Evolutionary conservation across 1,139 yeast species (phyloP).

Genomic region (Scheffersomyces illinoinensis): DNA sequence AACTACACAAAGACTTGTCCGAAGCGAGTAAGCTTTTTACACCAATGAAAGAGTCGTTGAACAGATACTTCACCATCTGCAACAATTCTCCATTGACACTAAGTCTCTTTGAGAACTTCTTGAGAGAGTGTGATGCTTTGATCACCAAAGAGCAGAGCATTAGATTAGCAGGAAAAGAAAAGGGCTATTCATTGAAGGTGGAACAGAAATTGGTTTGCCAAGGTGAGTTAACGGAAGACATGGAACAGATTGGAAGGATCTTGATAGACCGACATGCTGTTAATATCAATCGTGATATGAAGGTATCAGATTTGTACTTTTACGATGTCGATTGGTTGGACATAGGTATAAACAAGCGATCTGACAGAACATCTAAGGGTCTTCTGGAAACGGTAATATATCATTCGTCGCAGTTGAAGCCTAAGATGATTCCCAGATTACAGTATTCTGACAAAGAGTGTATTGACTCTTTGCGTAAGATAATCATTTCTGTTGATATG

Average conservation of each 20-base stretch:
- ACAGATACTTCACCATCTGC: slow-evolving; percentile 54
- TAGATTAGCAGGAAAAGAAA: slow-evolving; percentile 25
- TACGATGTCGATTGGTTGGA: slow-evolving; percentile 74
- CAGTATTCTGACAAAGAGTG: slow-evolving; percentile 24
- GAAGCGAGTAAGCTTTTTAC: slow-evolving; percentile 44
- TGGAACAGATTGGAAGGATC: slow-evolving; percentile 31
- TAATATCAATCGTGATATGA: slow-evolving; percentile 38
- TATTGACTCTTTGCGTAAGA: slow-evolving; percentile 49
- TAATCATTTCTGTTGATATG: slow-evolving; percentile 21
- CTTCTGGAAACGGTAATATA: slow-evolving; percentile 4
- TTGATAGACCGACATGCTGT: slow-evolving; percentile 35
- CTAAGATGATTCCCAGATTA: slow-evolving; percentile 17
- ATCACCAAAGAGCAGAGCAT: slow-evolving; percentile 31
- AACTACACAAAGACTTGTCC: slow-evolving; percentile 43
- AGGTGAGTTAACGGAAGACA: slow-evolving; percentile 55
- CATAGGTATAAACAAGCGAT: slow-evolving; percentile 33
- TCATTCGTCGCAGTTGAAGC: slow-evolving; percentile 6
- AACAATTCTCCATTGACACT: slow-evolving; percentile 59
- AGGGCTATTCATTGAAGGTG: slow-evolving; percentile 38
- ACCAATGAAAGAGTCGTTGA: slow-evolving; percentile 57
- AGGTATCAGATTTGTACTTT: slow-evolving; percentile 56
- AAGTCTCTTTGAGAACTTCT: slow-evolving; percentile 60
- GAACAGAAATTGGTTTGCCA: slow-evolving; percentile 71
- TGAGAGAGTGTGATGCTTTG: slow-evolving; percentile 49
- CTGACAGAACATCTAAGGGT: slow-evolving; percentile 1